A percentile compares a stretch with the other conserved stretches of the same genome.
These are phyloP conservation scores for Calonectria pseudoreteaudii DNA, from an alignment of 2,329 filamentous ascomycete species.

Conservation along the genomic window DNA sequence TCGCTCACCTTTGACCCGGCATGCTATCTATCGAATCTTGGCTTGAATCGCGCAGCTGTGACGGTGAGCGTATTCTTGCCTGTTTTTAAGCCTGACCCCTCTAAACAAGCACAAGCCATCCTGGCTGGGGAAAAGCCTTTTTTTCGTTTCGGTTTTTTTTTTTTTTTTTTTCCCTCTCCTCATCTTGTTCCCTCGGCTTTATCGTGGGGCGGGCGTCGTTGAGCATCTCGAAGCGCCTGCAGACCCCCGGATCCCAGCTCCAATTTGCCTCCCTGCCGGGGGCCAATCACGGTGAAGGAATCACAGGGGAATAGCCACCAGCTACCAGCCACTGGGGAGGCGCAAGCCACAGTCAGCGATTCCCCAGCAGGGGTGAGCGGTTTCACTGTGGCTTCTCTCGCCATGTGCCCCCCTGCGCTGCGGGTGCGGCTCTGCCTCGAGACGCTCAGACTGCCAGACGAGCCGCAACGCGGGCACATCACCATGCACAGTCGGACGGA, in stretches of 20 bases:
- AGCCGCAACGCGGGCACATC: constrained; percentile 5
- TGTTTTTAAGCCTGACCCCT: neutral
- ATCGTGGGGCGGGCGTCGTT: constrained; percentile 8
- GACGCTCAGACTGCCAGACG: neutral
- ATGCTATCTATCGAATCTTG: constrained; percentile 7
- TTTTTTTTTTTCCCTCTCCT: neutral
- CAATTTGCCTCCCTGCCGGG: neutral
- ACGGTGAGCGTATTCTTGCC: constrained; percentile 11
- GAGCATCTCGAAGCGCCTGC: constrained; percentile 21
- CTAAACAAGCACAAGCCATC: neutral
- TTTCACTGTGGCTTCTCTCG: neutral
- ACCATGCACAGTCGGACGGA: neutral
- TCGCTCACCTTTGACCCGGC: neutral
- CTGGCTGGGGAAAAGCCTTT: neutral
- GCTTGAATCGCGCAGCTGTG: neutral
- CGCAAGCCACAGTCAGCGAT: neutral
- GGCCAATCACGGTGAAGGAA: neutral
- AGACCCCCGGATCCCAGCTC: constrained; percentile 1
- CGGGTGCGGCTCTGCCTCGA: constrained; percentile 12
- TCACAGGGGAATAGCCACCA: neutral
- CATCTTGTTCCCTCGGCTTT: neutral
- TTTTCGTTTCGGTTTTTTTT: too few species aligned
- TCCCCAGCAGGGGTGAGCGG: neutral
- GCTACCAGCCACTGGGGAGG: constrained; percentile 6
- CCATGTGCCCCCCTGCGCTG: neutral